Evolutionary conservation across 2,329 filamentous ascomycete species (phyloP).

Genomic region (Paraphoma chrysanthemicola): DNA sequence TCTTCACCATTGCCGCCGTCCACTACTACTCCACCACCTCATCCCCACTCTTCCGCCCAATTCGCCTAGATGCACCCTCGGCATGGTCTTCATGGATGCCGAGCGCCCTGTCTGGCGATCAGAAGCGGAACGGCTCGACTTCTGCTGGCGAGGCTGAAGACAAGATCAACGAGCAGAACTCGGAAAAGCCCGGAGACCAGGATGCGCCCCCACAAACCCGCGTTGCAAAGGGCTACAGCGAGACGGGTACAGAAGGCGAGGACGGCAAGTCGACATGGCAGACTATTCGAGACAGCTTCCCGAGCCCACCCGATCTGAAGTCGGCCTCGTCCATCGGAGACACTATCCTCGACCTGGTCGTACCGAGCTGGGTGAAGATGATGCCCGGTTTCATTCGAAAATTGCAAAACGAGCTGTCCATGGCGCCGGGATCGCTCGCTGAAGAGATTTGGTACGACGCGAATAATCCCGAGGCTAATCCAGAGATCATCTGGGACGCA

Average conservation of each 20-base stretch:
- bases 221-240: conserved; percentile 32
- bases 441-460: conserved; percentile 95
- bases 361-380: conserved; percentile 82
- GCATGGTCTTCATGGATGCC: conserved; percentile 25
- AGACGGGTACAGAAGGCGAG: conserved; percentile 23
- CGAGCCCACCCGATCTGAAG: conserved; percentile 28
- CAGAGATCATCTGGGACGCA: conserved; percentile 85
- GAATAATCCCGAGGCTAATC: conserved; percentile 81
- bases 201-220: conserved; percentile 44
- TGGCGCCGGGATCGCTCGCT: conserved; percentile 85
- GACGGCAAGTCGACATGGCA: conserved; percentile 38
- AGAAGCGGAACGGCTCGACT: conserved; percentile 24
- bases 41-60: conserved; percentile 25
- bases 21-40: conserved; percentile 25
- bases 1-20: conserved; percentile 32
- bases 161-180: conserved; percentile 16
- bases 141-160: conserved; percentile 25
- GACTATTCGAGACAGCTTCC: conserved; percentile 39
- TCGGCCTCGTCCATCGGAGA: conserved; percentile 52
- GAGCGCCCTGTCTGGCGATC: conserved; percentile 4
- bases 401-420: conserved; percentile 84
- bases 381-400: conserved; percentile 81
- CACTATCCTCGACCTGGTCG: conserved; percentile 71
- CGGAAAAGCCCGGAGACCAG: conserved; percentile 34
- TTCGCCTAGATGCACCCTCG: conserved; percentile 39